Conservation (phyloP, 225 moss, liverwort and hornwort species). For the Polytrichum formosum region DNA sequence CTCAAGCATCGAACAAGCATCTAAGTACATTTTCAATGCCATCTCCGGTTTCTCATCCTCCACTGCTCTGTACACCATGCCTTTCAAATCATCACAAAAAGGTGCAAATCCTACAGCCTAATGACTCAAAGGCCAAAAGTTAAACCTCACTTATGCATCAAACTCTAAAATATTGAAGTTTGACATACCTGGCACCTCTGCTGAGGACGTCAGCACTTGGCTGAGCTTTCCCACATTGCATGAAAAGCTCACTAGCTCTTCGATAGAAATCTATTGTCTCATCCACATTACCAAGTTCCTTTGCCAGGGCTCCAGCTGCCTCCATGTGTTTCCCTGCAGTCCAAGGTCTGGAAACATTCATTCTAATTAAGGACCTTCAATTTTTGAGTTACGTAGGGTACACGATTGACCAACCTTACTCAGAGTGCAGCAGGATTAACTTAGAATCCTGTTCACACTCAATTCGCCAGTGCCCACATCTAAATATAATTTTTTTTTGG, state of each 20-base stretch:
- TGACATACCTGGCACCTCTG: constrained; percentile 74
- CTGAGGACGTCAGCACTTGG: constrained; percentile 92
- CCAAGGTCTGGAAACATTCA: constrained; percentile 62
- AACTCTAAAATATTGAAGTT: background rate
- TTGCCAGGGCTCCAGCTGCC: constrained; percentile 77
- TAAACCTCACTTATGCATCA: background rate
- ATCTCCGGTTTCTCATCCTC: constrained; percentile 76
- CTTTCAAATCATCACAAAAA: background rate
- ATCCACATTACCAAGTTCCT: constrained; percentile 68
- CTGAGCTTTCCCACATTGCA: constrained; percentile 83
- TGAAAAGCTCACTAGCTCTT: constrained; percentile 73
- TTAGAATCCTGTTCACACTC: too few relatives aligned
- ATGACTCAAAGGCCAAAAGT: too few relatives aligned
- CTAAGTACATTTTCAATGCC: constrained; percentile 84
- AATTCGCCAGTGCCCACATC: too few relatives aligned
- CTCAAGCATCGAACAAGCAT: constrained; percentile 89
- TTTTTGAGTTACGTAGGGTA: too few relatives aligned
- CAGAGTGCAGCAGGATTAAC: too few relatives aligned
- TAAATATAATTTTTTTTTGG: too few relatives aligned
- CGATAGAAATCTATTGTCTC: constrained; percentile 68
- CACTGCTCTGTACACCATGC: constrained; percentile 58
- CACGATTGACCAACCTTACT: too few relatives aligned
- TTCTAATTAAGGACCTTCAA: constrained; percentile 41
- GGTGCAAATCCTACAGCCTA: background rate
- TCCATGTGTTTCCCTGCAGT: constrained; percentile 93